Percentiles rank a stretch among this genome's conserved stretches.
phyloP scores from a whole-genome alignment of 495 filamentous ascomycete genomes.

The Talaromyces liani region DNA sequence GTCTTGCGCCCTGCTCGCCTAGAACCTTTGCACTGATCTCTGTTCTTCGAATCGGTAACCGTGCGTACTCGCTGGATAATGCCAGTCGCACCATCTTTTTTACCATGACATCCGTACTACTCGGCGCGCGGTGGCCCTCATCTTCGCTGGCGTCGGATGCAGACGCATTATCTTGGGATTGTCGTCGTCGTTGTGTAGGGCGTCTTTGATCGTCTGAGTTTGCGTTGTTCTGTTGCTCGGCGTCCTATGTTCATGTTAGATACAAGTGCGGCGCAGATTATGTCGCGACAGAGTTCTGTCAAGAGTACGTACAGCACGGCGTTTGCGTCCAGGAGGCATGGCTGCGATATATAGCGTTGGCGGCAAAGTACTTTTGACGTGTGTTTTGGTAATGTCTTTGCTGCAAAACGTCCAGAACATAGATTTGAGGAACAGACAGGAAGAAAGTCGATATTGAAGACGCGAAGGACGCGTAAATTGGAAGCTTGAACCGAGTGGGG shows the following conservation, averaged over 20 bases:
- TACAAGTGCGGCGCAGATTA: neutral
- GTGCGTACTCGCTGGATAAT: slow-evolving; percentile 79
- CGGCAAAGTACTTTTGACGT: neutral
- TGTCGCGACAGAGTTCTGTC: neutral
- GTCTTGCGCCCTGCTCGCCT: slow-evolving; percentile 33
- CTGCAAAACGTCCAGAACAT: neutral
- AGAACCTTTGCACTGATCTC: slow-evolving; percentile 68
- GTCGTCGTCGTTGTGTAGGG: slow-evolving; percentile 12
- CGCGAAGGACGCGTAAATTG: neutral
- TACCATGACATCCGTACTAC: slow-evolving; percentile 56
- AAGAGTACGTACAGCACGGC: slow-evolving; percentile 26
- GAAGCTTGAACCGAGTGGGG: neutral
- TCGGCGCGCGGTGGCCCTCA: slow-evolving; percentile 21
- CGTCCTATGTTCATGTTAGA: neutral
- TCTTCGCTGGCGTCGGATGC: slow-evolving; percentile 15
- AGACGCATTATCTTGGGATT: slow-evolving; percentile 16
- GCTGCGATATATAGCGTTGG: neutral
- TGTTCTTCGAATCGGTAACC: slow-evolving; percentile 64
- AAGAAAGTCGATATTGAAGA: neutral
- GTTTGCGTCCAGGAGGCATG: slow-evolving; percentile 32
- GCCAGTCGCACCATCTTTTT: slow-evolving; percentile 92
- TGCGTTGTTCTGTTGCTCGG: slow-evolving; percentile 7
- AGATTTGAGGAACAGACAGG: neutral
- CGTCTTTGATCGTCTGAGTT: slow-evolving; percentile 6
- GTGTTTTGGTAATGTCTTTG: neutral